Base-by-base conservation (phyloP, 805 yeast species). In the Cyberlindnera japonica region DNA sequence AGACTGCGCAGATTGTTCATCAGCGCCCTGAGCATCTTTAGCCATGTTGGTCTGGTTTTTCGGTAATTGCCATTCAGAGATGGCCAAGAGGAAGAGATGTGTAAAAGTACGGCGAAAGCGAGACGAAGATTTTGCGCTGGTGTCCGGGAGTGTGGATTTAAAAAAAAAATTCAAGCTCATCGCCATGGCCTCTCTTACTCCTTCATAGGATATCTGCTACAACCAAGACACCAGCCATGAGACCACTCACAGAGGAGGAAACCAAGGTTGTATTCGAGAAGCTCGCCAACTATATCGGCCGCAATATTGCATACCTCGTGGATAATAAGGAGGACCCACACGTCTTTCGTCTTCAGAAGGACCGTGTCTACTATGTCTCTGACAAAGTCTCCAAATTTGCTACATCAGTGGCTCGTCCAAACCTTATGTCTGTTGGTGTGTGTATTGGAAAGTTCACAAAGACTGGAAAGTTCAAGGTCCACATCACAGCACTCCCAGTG, bases 361-460 rank as follows among this genome's bases (percentile, higher is more conserved):
- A 93, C 62, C 69, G 99, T 58, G 99, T 93, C 0, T 93, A 93
- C 69, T 93, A 91, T 61, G 95, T 91, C 28, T 72, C 84, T 33
- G 96, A 87, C 54, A 69, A 74, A 46, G 77, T 86, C 26, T 89
- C 96, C 38, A 83, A 83, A 51, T 75, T 81, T 48, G 98, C 99
- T 35, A 89, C 97, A 0, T 80, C 91, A 21, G 85, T 91, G 4
- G 85, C 96, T 27, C 79, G 99, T 69, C 78, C 79, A 32, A 85
- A 88, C 57, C 72, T 93, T 50, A 88, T 91, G 95, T 86, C 97
- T 0, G 64, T 93, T 22, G 99, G 99, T 27, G 76, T 83, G 4
- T 93, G 99, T 66, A 71, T 93, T 44, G 99, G 99, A 15, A 93
- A 93, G 63, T 93, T 93, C 71, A 93, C 99, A 35, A 93, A 93